phyloP scores from a whole-genome alignment of 1,284 basidiomycete species.

The Spongiforma sp. region DNA sequence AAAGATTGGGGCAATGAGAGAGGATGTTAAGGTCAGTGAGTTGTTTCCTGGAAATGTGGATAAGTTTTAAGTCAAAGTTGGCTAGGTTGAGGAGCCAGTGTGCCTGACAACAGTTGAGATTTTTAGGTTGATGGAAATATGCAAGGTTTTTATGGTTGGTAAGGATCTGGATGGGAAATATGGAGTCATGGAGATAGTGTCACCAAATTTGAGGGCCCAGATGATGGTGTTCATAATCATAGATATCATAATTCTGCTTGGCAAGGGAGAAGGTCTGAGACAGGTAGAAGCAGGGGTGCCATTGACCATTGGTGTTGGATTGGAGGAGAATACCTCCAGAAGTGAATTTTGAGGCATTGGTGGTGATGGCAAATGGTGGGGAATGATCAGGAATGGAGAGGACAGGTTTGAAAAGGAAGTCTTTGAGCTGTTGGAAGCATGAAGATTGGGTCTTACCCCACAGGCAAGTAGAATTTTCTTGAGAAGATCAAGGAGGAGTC shows the following conservation, averaged over 20 bases:
- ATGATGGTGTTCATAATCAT: not conserved
- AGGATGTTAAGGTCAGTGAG: too few relatives aligned
- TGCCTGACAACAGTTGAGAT: not conserved
- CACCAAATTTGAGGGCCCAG: not conserved
- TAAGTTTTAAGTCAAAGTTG: not conserved
- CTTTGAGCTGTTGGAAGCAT: too few relatives aligned
- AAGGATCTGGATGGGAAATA: not conserved
- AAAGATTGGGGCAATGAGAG: too few relatives aligned
- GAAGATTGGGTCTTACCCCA: not conserved
- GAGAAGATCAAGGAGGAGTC: not conserved
- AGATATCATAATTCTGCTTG: not conserved
- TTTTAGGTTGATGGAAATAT: not conserved
- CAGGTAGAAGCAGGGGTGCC: not conserved
- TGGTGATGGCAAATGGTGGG: not conserved
- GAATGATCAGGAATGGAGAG: not conserved
- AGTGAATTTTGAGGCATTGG: not conserved
- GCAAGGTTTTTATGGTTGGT: not conserved
- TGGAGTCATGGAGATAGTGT: not conserved
- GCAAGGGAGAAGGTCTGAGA: not conserved
- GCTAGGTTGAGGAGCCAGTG: not conserved
- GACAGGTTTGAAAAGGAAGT: not conserved
- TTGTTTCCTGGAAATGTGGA: not conserved
- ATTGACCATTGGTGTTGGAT: not conserved
- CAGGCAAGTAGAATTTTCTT: not conserved
- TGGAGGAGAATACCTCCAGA: not conserved